Evolutionary conservation across 2,329 filamentous ascomycete species (phyloP), one percentile per base, ranked within the genome.

Genomic region (Ophiostoma sp.): DNA sequence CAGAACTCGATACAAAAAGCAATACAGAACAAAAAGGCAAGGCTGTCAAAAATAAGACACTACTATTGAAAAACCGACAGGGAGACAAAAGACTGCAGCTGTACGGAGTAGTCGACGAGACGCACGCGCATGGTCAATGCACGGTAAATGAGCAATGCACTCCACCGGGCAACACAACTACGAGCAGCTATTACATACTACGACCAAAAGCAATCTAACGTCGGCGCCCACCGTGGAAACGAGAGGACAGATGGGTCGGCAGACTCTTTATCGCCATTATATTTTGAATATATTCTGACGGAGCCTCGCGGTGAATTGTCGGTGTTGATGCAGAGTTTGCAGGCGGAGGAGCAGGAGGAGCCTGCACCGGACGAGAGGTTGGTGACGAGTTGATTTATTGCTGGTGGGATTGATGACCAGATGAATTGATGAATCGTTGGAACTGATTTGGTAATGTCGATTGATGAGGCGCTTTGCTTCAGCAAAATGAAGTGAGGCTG

Each of bases 231-330:
- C 55, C 55, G 8, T 44, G 42, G 11, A n/a, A 8, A 52, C 16
- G 11, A 55, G n/a, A 27, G 49, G 11, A 55, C 4, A 55, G 49
- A 36, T 27, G 27, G 27, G 27, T 27, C 42, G 7, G 55, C 55
- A 60, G 14, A 60, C 55, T 60, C 55, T 60, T 60, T 60, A 60
- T 60, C 55, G 12, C n/a, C 8, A 38, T 60, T 60, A 60, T 60
- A 40, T 60, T 60, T 60, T 14, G 27, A 60, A 60, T 60, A 60
- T 60, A 60, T 60, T 60, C 55, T 60, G 55, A 60, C 55, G 55
- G 55, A 60, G 55, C 55, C 55, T 60, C 55, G n/a, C 27, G 55
- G 27, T 60, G 55, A 14, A 60, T 40, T 14, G 27, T 38, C 49
- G 49, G 49, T 14, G 27, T 55, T 45, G 45, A 14, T 6, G 45